A percentile compares a stretch with the other conserved stretches of the same genome.
phyloP scores from a whole-genome alignment of 2,329 filamentous ascomycete species.

The Venturia carpophila region DNA sequence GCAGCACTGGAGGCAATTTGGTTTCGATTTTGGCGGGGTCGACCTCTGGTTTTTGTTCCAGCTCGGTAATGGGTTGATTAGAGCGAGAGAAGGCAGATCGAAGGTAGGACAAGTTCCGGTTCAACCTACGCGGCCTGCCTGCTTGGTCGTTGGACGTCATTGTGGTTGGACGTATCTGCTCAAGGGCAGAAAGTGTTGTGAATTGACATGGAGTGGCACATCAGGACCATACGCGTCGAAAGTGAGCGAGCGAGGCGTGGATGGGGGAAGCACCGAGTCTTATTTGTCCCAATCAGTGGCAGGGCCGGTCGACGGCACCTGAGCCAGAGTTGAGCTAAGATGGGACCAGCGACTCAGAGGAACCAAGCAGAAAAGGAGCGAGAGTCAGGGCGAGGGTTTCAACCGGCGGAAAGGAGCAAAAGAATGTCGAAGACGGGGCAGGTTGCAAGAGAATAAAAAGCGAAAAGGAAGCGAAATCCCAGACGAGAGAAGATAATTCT shows the following conservation, averaged over 20 bases:
- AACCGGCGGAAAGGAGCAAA: background rate
- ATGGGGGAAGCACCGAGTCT: background rate
- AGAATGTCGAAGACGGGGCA: background rate
- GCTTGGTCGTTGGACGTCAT: slow-evolving; percentile 4
- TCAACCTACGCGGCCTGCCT: background rate
- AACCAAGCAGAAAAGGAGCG: background rate
- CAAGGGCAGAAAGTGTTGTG: slow-evolving; percentile 5
- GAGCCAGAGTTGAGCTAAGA: background rate
- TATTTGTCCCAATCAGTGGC: background rate
- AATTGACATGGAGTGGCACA: background rate
- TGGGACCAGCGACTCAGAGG: background rate
- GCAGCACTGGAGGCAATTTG: slow-evolving; percentile 21
- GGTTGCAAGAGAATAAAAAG: background rate
- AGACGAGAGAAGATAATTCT: background rate
- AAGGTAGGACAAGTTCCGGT: slow-evolving; percentile 11
- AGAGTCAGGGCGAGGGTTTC: background rate
- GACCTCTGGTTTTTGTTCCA: background rate
- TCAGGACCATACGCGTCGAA: background rate
- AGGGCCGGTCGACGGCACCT: background rate
- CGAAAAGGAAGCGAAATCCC: background rate
- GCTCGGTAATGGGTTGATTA: background rate
- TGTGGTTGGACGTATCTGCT: slow-evolving; percentile 9
- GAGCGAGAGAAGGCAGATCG: slow-evolving; percentile 12
- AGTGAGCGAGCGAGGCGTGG: background rate
- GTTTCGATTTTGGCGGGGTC: slow-evolving; percentile 12